phyloP scores from a whole-genome alignment of 305 asterid species.

The Vinca major region DNA sequence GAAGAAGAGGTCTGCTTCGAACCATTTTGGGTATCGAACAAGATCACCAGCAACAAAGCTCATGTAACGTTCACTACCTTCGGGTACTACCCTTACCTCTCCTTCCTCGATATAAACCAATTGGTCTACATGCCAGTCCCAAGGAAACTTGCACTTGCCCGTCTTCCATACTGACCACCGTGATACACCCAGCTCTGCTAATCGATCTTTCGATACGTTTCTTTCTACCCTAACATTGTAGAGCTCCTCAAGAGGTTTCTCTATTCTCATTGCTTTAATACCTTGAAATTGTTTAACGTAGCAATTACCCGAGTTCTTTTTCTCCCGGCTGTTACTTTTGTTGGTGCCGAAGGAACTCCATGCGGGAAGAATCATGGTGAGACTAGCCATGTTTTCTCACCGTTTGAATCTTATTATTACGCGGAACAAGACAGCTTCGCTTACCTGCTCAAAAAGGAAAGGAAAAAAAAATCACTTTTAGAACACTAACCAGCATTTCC shows the following conservation, averaged over 20 bases:
- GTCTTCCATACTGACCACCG: constrained; percentile 90
- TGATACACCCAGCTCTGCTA: constrained; percentile 60
- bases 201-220: constrained; percentile 47
- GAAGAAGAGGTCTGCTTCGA: constrained; percentile 87
- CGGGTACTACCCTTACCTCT: constrained; percentile 90
- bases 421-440: constrained; percentile 4
- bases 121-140: constrained; percentile 99
- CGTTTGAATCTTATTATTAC: background rate
- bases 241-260: constrained; percentile 82
- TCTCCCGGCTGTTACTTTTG: constrained; percentile 12
- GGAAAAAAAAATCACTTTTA: too few species aligned
- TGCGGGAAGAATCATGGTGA: constrained; percentile 30
- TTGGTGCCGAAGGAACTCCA: constrained; percentile 24
- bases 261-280: constrained; percentile 41
- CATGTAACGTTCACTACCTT: constrained; percentile 72
- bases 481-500: background rate
- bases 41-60: constrained; percentile 80
- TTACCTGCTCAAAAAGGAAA: constrained; percentile 8
- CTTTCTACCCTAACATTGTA: constrained; percentile 80
- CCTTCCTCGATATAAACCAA: constrained; percentile 91
- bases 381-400: constrained; percentile 35
- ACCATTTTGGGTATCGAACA: constrained; percentile 92
- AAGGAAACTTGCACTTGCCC: constrained; percentile 78
- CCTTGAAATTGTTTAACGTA: constrained; percentile 16
- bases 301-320: constrained; percentile 7